A percentile compares a stretch with the other conserved stretches of the same genome.
These are phyloP conservation scores for Schizosaccharomyces lindneri DNA, from an alignment of 805 yeast species.

Conservation along the genomic window DNA sequence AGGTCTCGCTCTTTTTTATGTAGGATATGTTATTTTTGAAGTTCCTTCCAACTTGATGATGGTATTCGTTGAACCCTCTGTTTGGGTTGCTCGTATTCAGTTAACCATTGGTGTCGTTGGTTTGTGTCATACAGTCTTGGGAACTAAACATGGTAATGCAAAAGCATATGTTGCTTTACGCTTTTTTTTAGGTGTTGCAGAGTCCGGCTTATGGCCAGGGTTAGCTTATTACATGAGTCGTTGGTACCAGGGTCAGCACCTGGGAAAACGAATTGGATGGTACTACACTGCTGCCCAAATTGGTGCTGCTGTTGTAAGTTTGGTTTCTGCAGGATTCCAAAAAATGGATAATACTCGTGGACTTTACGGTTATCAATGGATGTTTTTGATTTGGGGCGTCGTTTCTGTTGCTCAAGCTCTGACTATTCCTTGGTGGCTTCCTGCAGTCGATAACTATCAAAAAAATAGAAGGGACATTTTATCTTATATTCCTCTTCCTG, in stretches of 20 bases:
- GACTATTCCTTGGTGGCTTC: constrained; percentile 56
- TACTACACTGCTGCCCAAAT: constrained; percentile 80
- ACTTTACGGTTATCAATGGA: constrained; percentile 66
- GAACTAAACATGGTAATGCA: constrained; percentile 19
- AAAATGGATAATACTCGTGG: constrained; percentile 52
- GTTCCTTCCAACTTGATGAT: constrained; percentile 68
- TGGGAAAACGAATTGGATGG: constrained; percentile 60
- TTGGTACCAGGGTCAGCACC: constrained; percentile 64
- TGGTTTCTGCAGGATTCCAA: constrained; percentile 72
- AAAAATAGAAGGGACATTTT: background rate
- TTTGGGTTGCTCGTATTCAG: constrained; percentile 62
- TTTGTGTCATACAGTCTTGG: constrained; percentile 41
- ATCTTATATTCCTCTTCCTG: constrained; percentile 1
- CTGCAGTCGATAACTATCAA: constrained; percentile 34
- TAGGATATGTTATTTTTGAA: constrained; percentile 35
- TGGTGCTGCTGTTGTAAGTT: constrained; percentile 74
- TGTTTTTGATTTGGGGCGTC: constrained; percentile 52
- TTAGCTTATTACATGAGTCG: constrained; percentile 58
- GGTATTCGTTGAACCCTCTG: constrained; percentile 66
- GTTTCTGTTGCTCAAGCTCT: constrained; percentile 42
- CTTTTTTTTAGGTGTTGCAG: constrained; percentile 40
- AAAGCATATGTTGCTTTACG: constrained; percentile 38
- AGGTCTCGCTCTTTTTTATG: constrained; percentile 52
- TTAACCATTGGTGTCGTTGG: constrained; percentile 56
- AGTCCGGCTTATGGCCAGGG: constrained; percentile 52